These are phyloP conservation scores for Chaetoceros muelleri DNA, from an alignment of 108 stramenopile genomes.

Conservation along the genomic window DNA sequence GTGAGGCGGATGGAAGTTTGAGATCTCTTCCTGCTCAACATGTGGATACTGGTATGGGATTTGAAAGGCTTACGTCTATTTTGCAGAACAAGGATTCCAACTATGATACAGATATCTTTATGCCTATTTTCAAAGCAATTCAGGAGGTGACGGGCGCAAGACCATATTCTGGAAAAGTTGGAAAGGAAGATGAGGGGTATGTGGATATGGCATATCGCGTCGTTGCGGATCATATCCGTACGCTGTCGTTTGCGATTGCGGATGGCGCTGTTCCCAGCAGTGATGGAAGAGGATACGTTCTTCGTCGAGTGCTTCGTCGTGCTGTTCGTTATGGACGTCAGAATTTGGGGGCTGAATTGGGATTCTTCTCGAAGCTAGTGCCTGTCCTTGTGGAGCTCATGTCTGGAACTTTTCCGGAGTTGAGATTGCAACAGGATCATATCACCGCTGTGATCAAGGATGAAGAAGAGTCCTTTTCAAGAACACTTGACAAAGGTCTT, in stretches of 20 bases:
- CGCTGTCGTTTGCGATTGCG: slow-evolving; percentile 93
- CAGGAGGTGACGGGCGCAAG: slow-evolving; percentile 70
- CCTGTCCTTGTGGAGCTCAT: slow-evolving; percentile 76
- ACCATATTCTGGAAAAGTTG: slow-evolving; percentile 88
- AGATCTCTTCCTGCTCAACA: slow-evolving; percentile 88
- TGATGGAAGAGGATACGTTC: slow-evolving; percentile 97
- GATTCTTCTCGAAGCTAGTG: slow-evolving; percentile 92
- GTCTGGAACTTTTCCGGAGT: slow-evolving; percentile 90
- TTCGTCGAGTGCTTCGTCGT: slow-evolving; percentile 90
- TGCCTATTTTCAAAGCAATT: slow-evolving; percentile 92
- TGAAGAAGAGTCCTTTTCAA: slow-evolving; percentile 93
- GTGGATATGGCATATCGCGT: slow-evolving; percentile 99
- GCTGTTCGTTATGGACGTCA: slow-evolving; percentile 96
- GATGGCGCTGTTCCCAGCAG: slow-evolving; percentile 98
- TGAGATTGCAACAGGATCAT: slow-evolving; percentile 66
- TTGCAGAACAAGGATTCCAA: slow-evolving; percentile 91
- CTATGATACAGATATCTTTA: slow-evolving; percentile 98
- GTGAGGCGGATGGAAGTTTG: slow-evolving; percentile 82
- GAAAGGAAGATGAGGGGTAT: slow-evolving; percentile 69
- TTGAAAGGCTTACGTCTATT: slow-evolving; percentile 93
- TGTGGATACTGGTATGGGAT: slow-evolving; percentile 99
- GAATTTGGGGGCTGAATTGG: slow-evolving; percentile 86
- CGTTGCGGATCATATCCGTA: slow-evolving; percentile 98
- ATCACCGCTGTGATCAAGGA: slow-evolving; percentile 79
- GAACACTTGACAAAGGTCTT: slow-evolving; percentile 93